phyloP scores from a whole-genome alignment of 257 asterid species.

The Fraxinus cuspidata region DNA sequence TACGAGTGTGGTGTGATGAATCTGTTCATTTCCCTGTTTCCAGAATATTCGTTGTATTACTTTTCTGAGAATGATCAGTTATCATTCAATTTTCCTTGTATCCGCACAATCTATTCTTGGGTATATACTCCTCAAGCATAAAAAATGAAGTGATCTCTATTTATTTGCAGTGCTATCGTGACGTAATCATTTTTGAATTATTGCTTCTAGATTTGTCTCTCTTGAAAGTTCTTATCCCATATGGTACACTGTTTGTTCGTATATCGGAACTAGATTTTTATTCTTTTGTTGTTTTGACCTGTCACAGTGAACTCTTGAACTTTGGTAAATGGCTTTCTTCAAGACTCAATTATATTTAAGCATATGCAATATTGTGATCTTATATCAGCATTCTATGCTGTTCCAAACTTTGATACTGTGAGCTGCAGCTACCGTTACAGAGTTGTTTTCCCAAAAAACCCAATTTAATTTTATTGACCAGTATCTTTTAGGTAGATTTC shows the following conservation, averaged over 20 bases:
- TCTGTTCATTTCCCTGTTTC: constrained; percentile 6
- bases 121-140: neutral
- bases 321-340: neutral
- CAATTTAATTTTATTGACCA: constrained; percentile 4
- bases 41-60: constrained; percentile 2
- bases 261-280: neutral
- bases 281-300: neutral
- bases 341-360: neutral
- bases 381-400: neutral
- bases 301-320: neutral
- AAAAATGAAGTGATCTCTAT: neutral
- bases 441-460: neutral
- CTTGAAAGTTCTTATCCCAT: neutral
- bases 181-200: neutral
- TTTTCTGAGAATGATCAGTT: neutral
- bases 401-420: neutral
- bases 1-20: constrained; percentile 1
- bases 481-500: neutral
- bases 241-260: neutral
- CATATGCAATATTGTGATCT: neutral
- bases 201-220: neutral
- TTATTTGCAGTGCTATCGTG: neutral
- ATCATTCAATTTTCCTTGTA: neutral
- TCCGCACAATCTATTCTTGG: neutral
- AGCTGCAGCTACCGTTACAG: neutral